Conservation (phyloP, 805 yeast species). For the Tetrapisispora taiwanensis region DNA sequence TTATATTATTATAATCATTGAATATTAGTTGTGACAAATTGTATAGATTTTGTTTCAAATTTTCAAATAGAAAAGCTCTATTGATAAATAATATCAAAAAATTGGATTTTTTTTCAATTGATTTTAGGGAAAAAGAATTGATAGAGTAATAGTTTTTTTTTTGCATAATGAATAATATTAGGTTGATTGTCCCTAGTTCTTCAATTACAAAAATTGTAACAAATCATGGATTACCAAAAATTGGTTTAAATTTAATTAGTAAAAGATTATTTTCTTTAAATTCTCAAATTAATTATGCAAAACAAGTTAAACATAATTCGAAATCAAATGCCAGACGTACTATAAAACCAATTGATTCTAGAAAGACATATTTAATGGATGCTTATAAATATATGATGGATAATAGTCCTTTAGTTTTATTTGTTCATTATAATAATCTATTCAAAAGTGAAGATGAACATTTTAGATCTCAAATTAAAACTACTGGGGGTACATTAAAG, state of each 20-base stretch:
- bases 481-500: constrained; percentile 60
- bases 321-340: constrained; percentile 31
- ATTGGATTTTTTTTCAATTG: no score
- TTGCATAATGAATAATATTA: not conserved
- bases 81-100: no score
- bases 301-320: not conserved
- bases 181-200: not conserved
- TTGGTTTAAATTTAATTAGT: not conserved
- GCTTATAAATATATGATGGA: constrained; percentile 64
- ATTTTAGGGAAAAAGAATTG: no score
- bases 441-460: constrained; percentile 55
- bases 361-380: constrained; percentile 83
- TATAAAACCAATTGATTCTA: constrained; percentile 52
- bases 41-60: no score
- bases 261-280: not conserved
- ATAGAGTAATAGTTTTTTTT: no score
- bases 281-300: not conserved
- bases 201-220: not conserved
- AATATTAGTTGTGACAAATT: no score
- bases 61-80: no score
- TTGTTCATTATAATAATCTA: constrained; percentile 79
- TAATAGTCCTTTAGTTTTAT: constrained; percentile 57
- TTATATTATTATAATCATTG: no score
- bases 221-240: not conserved
- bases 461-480: constrained; percentile 50